Percentiles rank a stretch among this genome's conserved stretches.
Evolutionary conservation across 169 alveolate genomes (phyloP).

Genomic region (Cryptosporidium muris): DNA sequence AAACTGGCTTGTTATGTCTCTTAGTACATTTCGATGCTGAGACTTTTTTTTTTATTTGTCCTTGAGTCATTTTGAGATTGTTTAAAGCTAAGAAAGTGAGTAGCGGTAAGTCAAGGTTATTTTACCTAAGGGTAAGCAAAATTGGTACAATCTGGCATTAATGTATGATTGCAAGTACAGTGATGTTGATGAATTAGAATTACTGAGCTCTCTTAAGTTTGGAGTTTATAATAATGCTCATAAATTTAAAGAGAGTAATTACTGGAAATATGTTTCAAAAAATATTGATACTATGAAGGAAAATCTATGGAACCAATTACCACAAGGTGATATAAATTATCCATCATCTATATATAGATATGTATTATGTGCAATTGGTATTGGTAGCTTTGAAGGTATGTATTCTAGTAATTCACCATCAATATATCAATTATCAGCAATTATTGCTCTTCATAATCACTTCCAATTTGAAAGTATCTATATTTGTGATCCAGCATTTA

Average conservation of each 20-base stretch:
- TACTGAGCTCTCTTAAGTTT: too few species aligned
- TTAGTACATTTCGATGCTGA: slow-evolving; percentile 17
- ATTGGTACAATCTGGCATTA: too few species aligned
- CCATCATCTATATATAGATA: neutral
- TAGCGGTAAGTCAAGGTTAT: neutral
- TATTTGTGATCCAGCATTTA: slow-evolving; percentile 65
- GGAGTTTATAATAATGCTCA: too few species aligned
- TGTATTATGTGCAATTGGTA: slow-evolving; percentile 24
- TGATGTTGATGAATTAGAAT: too few species aligned
- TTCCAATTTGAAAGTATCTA: slow-evolving; percentile 44
- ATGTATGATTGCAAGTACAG: too few species aligned
- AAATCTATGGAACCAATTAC: too few species aligned
- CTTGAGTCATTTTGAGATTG: slow-evolving; percentile 44
- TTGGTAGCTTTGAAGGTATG: slow-evolving; percentile 44
- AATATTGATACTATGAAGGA: too few species aligned
- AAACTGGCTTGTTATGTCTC: slow-evolving; percentile 57
- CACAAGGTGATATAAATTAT: neutral
- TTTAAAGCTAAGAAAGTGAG: neutral
- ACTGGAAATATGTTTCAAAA: too few species aligned
- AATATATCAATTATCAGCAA: slow-evolving; percentile 47
- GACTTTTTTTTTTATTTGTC: slow-evolving; percentile 12
- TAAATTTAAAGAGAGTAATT: too few species aligned
- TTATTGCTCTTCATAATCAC: slow-evolving; percentile 12
- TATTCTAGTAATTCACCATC: slow-evolving; percentile 8
- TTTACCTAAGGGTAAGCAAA: too few species aligned